Base-by-base conservation (phyloP, 2,329 filamentous ascomycete species). In the Colletotrichum incanum region DNA sequence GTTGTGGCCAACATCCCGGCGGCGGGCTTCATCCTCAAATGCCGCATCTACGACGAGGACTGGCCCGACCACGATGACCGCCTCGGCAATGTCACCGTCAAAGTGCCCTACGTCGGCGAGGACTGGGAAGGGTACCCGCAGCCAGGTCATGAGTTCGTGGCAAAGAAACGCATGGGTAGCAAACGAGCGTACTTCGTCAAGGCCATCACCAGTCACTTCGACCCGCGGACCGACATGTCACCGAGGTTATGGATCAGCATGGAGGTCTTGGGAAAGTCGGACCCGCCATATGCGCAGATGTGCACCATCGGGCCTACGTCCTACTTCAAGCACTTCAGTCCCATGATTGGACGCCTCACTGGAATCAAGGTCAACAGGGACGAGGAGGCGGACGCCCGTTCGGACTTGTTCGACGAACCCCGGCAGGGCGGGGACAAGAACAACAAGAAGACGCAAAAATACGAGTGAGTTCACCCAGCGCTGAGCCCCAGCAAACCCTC, bases 41-140 rank as follows among this genome's bases (percentile, higher is more conserved):
- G 94, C 73, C 89, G 94, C 65, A 83, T 98, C 23, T 97, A 95
- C 82, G 96, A 98, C 78, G 96, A 98, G 80, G 96, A 98, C 82
- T 91, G 92, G 43, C 90, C 92, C 1, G 94, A 98, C 79, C 90
- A 93, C 75, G 93, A 98, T 79, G 96, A 98, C 82, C 89, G 94
- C 34, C 87, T 98, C 26, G 96, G 96, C 14, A 97, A 96, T 78
- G 94, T 94, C 4, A 94, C 94, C 58, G 85, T 98, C 65, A 82
- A 88, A 23, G 90, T 93, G 0, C 82, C 86, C 14, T 79, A 82
- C 2, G 79, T 98, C 8, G 85, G 85, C 59, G 90, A 93, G 52
- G 80, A 87, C 49, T 97, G 94, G 94, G 76, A 84, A 11, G 93
- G 93, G 0, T 88, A 95, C 62, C 87, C 88, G 5, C 86, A 92